Percentiles rank a stretch among this genome's conserved stretches.
These are phyloP conservation scores for Micractinium sp. DNA, from an alignment of 139 green algal species.

Conservation along the genomic window DNA sequence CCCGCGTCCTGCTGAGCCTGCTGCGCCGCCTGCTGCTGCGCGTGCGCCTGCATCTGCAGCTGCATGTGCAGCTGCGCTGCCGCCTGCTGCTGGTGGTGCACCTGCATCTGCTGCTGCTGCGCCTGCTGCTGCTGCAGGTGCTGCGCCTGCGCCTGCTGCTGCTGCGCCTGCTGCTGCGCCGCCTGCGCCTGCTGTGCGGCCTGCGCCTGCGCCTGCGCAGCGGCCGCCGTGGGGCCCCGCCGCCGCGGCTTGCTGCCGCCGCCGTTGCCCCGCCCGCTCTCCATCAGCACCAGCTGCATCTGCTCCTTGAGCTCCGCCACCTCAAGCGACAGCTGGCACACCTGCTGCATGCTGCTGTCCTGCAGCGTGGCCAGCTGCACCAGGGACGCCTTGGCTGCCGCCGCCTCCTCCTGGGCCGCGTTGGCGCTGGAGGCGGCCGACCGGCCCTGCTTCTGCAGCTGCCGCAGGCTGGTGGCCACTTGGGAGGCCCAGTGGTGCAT, in stretches of 20 bases:
- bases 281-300: conserved; percentile 1
- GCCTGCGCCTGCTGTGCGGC: background rate
- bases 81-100: background rate
- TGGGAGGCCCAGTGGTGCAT: conserved; percentile 45
- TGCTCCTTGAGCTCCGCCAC: conserved; percentile 9
- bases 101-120: background rate
- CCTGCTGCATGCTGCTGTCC: conserved; percentile 29
- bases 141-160: no score
- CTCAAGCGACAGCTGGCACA: conserved; percentile 31
- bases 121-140: no score
- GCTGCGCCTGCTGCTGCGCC: no score
- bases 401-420: conserved; percentile 25
- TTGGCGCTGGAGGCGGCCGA: background rate
- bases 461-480: conserved; percentile 19
- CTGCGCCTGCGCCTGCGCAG: background rate
- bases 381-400: conserved; percentile 5
- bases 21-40: background rate
- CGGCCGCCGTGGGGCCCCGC: background rate
- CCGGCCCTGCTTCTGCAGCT: conserved; percentile 26
- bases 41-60: no score
- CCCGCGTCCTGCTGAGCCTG: background rate
- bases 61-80: background rate
- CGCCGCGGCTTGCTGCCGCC: background rate
- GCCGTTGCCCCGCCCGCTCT: background rate
- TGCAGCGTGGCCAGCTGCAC: conserved; percentile 30